Conservation (phyloP, 805 yeast species). For the Metschnikowia continentalis region DNA sequence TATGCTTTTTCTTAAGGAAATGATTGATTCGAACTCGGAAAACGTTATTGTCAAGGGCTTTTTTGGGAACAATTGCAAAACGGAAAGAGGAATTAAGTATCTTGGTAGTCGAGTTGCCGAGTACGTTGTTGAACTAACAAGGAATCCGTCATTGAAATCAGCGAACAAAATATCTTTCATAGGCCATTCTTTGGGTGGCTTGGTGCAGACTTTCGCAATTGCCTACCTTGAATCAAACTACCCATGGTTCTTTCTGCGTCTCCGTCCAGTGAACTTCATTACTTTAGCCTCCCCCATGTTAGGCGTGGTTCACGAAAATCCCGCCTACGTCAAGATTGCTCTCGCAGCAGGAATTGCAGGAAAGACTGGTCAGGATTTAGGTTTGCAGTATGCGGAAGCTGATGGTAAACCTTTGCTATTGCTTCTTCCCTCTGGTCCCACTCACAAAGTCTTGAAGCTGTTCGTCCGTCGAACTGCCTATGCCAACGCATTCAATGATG, state of each 20-base stretch:
- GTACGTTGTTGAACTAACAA: conserved; percentile 55
- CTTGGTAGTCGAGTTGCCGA: conserved; percentile 79
- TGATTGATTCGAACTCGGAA: conserved; percentile 57
- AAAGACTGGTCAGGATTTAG: conserved; percentile 85
- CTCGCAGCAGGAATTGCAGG: conserved; percentile 89
- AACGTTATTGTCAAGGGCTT: conserved; percentile 81
- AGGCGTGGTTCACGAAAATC: conserved; percentile 86
- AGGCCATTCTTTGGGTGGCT: conserved; percentile 93
- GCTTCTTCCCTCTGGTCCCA: conserved; percentile 71
- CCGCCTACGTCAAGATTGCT: conserved; percentile 77
- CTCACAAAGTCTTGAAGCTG: conserved; percentile 55
- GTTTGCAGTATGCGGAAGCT: conserved; percentile 47
- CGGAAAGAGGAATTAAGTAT: conserved; percentile 83
- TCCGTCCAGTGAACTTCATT: conserved; percentile 74
- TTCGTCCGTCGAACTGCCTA: conserved; percentile 76
- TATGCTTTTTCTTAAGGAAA: conserved; percentile 81
- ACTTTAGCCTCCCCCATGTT: conserved; percentile 84
- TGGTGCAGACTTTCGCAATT: conserved; percentile 85
- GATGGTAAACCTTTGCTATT: conserved; percentile 63
- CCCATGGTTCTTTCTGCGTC: conserved; percentile 63
- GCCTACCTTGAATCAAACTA: conserved; percentile 67
- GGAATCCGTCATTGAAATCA: conserved; percentile 33
- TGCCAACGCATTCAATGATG: conserved; percentile 89
- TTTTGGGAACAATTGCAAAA: conserved; percentile 78
- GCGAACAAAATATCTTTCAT: conserved; percentile 74